Base-by-base conservation (phyloP, 768 basidiomycete species). In the Lactifluus pinguis region DNA sequence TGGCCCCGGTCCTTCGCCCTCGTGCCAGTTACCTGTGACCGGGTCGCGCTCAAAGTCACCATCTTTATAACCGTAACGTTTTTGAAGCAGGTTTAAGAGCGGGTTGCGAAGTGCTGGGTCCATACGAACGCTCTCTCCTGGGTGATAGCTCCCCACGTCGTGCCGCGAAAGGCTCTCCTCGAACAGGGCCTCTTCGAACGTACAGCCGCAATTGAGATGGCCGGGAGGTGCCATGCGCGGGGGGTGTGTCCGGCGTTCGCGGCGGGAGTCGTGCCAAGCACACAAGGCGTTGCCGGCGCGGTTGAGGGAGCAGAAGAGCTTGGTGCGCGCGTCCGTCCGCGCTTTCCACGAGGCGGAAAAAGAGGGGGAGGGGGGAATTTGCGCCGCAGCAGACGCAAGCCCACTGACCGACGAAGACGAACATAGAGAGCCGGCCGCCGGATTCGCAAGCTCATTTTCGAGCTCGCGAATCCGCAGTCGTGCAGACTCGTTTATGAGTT, bases 241-340 rank as follows among this genome's bases (percentile, higher is more conserved):
- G 4, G 90, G 87, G 67, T 80, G 83, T 0, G 78, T 78, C 9
- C 91, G 81, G 34, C 91, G 84, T 73, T 93, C 90, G 32, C 90
- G 83, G 49, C 90, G 79, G 2, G 90, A 90, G 71, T 93, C 91
- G 68, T 93, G 90, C 90, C 90, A 93, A 4, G 91, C 85, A 70
- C 90, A 92, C 39, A 92, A 80, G 1, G 90, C 89, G 66, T 93
- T 93, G 36, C 91, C 91, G 0, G 90, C 90, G 53, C 91, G 83
- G 72, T 93, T 92, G 34, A 89, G 76, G 4, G 89, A 87, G 71
- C 90, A 93, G 73, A 85, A 87, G 48, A 82, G 76, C 57, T 82
- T 82, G 64, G 77, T 75, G 41, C 91, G 86, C 6, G 85, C 81
- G 21, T 88, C 84, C 0, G 88, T 92, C 60, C 90, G 86, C 9